Evolutionary conservation across 805 yeast species (phyloP).

Genomic region (Pichia ethanolica): DNA sequence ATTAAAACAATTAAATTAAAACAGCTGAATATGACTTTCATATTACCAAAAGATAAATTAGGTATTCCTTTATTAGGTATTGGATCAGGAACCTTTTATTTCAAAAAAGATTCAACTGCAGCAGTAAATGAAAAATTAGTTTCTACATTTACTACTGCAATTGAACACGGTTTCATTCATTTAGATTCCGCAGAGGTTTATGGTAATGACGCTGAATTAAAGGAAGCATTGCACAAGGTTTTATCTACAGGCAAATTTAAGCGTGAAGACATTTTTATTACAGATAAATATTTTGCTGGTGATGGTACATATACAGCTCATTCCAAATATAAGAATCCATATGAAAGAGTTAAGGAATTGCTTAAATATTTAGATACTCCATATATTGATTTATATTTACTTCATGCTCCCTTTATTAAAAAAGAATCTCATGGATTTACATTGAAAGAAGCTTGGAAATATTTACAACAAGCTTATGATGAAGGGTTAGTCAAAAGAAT

Average conservation of each 20-base stretch:
- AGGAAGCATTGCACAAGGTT: constrained; percentile 30
- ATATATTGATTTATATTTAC: constrained; percentile 53
- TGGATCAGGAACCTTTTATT: constrained; percentile 53
- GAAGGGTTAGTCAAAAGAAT: constrained; percentile 52
- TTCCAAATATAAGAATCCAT: constrained; percentile 34
- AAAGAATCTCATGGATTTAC: constrained; percentile 38
- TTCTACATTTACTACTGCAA: constrained; percentile 37
- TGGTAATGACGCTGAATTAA: constrained; percentile 51
- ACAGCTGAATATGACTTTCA: not conserved
- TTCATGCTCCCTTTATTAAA: constrained; percentile 55
- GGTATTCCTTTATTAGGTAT: constrained; percentile 34
- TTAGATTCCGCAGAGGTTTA: constrained; percentile 63
- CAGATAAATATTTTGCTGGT: constrained; percentile 49
- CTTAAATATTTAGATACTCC: constrained; percentile 28
- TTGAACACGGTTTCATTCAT: constrained; percentile 49
- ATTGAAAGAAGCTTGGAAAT: constrained; percentile 51
- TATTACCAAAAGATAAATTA: constrained; percentile 29
- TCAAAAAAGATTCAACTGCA: constrained; percentile 30
- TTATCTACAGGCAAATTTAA: constrained; percentile 29
- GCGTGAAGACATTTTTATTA: constrained; percentile 44
- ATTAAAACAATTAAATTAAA: not conserved
- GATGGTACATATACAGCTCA: constrained; percentile 20
- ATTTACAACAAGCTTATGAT: constrained; percentile 41
- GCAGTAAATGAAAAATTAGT: constrained; percentile 35
- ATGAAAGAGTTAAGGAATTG: constrained; percentile 37